phyloP scores from a whole-genome alignment of 768 basidiomycete genomes.

The Trametes coccinea region DNA sequence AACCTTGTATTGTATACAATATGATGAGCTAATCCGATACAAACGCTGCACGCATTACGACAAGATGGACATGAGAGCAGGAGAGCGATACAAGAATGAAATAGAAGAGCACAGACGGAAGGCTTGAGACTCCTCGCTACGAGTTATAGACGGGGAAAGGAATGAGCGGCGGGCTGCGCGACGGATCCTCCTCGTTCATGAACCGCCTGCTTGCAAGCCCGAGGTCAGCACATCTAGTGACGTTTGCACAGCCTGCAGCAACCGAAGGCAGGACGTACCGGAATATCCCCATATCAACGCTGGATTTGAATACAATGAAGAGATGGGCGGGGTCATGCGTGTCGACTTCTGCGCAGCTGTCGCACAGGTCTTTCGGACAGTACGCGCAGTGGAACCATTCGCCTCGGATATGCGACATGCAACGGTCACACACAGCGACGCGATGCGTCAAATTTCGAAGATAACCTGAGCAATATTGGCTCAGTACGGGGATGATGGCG shows the following conservation, averaged over 20 bases:
- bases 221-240: background rate
- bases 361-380: conserved; percentile 86
- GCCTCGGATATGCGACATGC: conserved; percentile 79
- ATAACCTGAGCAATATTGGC: conserved; percentile 49
- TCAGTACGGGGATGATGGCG: no score
- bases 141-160: conserved; percentile 15
- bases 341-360: conserved; percentile 75
- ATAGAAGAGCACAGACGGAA: background rate
- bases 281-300: conserved; percentile 23
- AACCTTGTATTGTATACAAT: no score
- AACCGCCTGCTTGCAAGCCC: conserved; percentile 14
- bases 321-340: conserved; percentile 82
- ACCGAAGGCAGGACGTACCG: conserved; percentile 8
- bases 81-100: conserved; percentile 1
- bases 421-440: conserved; percentile 82
- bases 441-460: conserved; percentile 59
- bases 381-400: conserved; percentile 91
- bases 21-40: no score
- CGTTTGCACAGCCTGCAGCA: background rate
- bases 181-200: conserved; percentile 24
- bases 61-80: background rate
- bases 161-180: conserved; percentile 20
- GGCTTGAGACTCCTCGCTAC: background rate
- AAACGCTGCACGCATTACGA: background rate
- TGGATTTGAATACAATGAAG: conserved; percentile 86